Evolutionary conservation across 2,329 filamentous ascomycete genomes (phyloP).

Genomic region (Rhinocladiella similis): DNA sequence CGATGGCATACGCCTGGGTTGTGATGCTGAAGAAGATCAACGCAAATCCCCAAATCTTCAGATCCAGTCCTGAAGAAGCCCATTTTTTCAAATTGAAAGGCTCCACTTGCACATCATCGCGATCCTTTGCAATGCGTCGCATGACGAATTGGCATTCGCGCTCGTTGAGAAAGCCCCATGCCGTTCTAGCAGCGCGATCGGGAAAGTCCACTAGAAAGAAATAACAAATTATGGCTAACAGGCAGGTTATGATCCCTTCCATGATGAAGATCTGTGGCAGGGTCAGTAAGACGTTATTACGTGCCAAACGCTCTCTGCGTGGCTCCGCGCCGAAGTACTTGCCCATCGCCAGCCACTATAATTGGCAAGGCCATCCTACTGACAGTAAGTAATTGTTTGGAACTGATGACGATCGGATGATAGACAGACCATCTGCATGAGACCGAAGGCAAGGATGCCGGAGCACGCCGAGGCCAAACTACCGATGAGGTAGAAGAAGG

Average conservation of each 20-base stretch:
- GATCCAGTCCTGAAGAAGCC: conserved; percentile 47
- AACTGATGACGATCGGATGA: neutral
- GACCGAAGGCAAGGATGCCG: conserved; percentile 47
- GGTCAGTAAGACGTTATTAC: neutral
- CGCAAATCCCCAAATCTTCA: conserved; percentile 58
- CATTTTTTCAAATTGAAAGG: conserved; percentile 51
- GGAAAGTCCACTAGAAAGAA: conserved; percentile 41
- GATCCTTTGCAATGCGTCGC: conserved; percentile 53
- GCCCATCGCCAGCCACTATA: conserved; percentile 13
- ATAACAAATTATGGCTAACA: conserved; percentile 31
- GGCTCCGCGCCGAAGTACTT: neutral
- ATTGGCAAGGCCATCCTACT: conserved; percentile 8
- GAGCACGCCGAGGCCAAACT: conserved; percentile 48
- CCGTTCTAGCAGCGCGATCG: conserved; percentile 32
- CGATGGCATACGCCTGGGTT: conserved; percentile 73
- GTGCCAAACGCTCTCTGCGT: no score
- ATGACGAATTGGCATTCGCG: conserved; percentile 31
- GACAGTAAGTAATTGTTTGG: neutral
- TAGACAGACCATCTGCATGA: conserved; percentile 37
- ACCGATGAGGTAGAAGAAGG: conserved; percentile 53
- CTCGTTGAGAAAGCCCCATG: conserved; percentile 37
- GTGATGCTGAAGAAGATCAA: conserved; percentile 60
- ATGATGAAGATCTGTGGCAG: conserved; percentile 23
- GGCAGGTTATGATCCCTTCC: conserved; percentile 29
- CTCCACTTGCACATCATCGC: conserved; percentile 52